Percentiles rank a stretch among this genome's conserved stretches.
phyloP scores from a whole-genome alignment of 2,329 filamentous ascomycete genomes.

The Periconia sp. region DNA sequence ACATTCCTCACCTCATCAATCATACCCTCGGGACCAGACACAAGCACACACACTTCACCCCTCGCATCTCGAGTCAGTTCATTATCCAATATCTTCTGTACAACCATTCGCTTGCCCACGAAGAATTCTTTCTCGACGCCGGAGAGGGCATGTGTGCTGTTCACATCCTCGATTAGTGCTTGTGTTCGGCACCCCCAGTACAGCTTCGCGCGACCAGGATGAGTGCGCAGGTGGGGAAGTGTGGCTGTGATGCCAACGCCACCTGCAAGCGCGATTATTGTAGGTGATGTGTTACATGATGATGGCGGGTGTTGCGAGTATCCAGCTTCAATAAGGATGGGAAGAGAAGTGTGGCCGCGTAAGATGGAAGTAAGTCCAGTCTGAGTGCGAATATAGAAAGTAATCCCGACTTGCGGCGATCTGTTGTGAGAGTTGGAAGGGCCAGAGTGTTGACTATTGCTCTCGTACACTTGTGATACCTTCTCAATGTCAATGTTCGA shows the following conservation, averaged over 20 bases:
- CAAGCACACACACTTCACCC: conserved; percentile 7
- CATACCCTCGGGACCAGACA: conserved; percentile 13
- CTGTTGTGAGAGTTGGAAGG: conserved; percentile 1
- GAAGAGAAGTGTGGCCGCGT: neutral
- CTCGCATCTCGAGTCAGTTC: conserved; percentile 5
- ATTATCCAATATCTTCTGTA: conserved; percentile 7
- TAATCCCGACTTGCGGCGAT: conserved; percentile 4
- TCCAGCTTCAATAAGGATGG: conserved; percentile 10
- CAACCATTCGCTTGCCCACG: conserved; percentile 8
- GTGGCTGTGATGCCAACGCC: conserved; percentile 18
- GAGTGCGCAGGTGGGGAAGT: conserved; percentile 9
- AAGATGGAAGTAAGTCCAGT: conserved; percentile 9
- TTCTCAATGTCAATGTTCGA: neutral
- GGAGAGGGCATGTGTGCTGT: conserved; percentile 1
- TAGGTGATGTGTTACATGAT: conserved; percentile 4
- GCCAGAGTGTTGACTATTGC: neutral
- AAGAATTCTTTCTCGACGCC: conserved; percentile 10
- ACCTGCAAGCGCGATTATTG: conserved; percentile 6
- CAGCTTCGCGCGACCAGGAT: conserved; percentile 11
- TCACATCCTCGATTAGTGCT: conserved; percentile 8
- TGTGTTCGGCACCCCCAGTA: conserved; percentile 13
- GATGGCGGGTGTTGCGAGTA: conserved; percentile 6
- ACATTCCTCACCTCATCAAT: conserved; percentile 9
- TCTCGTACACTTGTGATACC: no score
- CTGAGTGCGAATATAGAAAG: conserved; percentile 12